These are phyloP conservation scores for Pseudocercospora musae DNA, from an alignment of 2,329 filamentous ascomycete genomes.

Conservation along the genomic window DNA sequence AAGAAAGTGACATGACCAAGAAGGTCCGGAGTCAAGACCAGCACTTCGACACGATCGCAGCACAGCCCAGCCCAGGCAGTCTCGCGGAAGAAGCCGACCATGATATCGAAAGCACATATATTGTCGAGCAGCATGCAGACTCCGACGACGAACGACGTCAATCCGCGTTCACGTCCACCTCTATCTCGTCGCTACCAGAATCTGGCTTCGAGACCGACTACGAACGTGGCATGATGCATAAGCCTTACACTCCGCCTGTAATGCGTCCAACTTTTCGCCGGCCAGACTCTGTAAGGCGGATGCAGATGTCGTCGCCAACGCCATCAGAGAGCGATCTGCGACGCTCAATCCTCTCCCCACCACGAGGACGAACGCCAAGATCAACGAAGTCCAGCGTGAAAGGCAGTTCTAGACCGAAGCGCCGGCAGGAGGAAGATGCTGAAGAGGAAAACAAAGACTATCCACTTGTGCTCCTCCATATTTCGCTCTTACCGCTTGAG, in stretches of 20 bases:
- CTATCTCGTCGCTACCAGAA: conserved; percentile 35
- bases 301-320: conserved; percentile 69
- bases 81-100: background rate
- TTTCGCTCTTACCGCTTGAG: conserved; percentile 68
- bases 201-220: conserved; percentile 30
- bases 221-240: conserved; percentile 19
- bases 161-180: conserved; percentile 30
- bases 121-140: conserved; percentile 11
- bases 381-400: conserved; percentile 36
- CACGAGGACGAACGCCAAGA: conserved; percentile 52
- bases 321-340: conserved; percentile 51
- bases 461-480: conserved; percentile 75
- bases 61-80: background rate
- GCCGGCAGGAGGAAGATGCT: conserved; percentile 12
- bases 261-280: conserved; percentile 65
- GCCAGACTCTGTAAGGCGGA: conserved; percentile 64
- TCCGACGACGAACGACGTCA: conserved; percentile 21
- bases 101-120: conserved; percentile 2
- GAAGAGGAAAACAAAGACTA: conserved; percentile 23
- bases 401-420: conserved; percentile 50
- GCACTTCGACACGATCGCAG: background rate
- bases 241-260: conserved; percentile 55
- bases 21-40: background rate
- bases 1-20: background rate
- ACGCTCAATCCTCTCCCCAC: conserved; percentile 19